Conservation (phyloP, 768 basidiomycete genomes). For the Pulveroboletus sp. region DNA sequence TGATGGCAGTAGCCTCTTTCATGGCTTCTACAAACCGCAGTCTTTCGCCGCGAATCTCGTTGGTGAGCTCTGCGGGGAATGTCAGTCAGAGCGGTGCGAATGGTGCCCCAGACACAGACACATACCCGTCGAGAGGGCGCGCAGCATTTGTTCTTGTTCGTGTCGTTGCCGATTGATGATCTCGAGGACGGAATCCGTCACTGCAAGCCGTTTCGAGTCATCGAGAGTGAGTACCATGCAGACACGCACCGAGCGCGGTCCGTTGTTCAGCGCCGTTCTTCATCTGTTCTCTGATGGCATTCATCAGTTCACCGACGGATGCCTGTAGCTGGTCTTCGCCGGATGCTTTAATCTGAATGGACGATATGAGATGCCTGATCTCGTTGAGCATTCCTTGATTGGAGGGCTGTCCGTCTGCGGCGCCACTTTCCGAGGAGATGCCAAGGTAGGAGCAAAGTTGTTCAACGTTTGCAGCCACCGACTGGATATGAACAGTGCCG, state of each 20-base stretch:
- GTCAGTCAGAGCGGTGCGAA: not conserved
- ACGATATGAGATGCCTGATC: conserved; percentile 34
- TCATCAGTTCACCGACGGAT: conserved; percentile 36
- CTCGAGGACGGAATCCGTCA: conserved; percentile 53
- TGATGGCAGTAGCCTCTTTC: conserved; percentile 88
- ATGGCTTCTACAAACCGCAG: conserved; percentile 91
- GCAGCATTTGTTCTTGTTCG: conserved; percentile 69
- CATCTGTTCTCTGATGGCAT: conserved; percentile 41
- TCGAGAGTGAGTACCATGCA: conserved; percentile 8
- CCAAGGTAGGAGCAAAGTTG: conserved; percentile 56
- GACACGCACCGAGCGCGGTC: conserved; percentile 34
- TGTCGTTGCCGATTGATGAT: conserved; percentile 66
- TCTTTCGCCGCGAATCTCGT: conserved; percentile 82
- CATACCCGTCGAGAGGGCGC: conserved; percentile 61
- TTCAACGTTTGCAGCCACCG: conserved; percentile 56
- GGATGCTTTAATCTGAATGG: conserved; percentile 31
- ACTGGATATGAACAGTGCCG: conserved; percentile 68
- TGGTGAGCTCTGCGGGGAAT: conserved; percentile 56
- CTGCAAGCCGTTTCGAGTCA: conserved; percentile 31
- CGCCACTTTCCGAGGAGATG: conserved; percentile 22
- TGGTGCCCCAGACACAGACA: not conserved
- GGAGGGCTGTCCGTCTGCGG: conserved; percentile 8
- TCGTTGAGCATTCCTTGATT: conserved; percentile 31
- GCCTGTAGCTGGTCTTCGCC: conserved; percentile 29
- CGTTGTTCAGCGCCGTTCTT: conserved; percentile 38